These are phyloP conservation scores for Vachellia collinsii DNA, from an alignment of 306 rosid species.

Conservation along the genomic window DNA sequence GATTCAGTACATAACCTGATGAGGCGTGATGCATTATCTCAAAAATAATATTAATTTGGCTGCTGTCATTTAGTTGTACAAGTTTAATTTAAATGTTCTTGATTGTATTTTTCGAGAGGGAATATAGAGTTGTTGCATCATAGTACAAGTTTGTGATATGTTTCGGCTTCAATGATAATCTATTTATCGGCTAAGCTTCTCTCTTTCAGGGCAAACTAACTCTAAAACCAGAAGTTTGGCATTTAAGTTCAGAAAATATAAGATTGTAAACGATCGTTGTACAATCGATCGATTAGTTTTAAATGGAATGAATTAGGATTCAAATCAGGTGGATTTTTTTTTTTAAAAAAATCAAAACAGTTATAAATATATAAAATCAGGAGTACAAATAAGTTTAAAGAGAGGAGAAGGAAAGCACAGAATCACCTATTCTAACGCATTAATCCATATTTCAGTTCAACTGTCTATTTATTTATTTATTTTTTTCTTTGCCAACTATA, in stretches of 20 bases:
- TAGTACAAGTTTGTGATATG: neutral
- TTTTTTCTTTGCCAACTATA: too few species aligned
- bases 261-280: neutral
- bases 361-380: neutral
- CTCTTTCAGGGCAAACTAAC: neutral
- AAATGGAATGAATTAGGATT: neutral
- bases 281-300: too few species aligned
- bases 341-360: neutral
- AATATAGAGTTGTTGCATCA: neutral
- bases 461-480: too few species aligned
- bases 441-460: too few species aligned
- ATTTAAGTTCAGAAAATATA: neutral
- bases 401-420: too few species aligned
- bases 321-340: too few species aligned
- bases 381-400: neutral
- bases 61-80: neutral
- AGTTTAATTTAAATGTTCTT: neutral
- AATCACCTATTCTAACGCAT: too few species aligned
- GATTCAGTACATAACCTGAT: slow-evolving; percentile 64
- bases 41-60: slow-evolving; percentile 1
- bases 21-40: slow-evolving; percentile 32
- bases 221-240: neutral
- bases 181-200: neutral
- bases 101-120: neutral
- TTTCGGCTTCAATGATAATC: neutral